A percentile compares a stretch with the other conserved stretches of the same genome.
These are phyloP conservation scores for Trifolium dubium DNA, from an alignment of 306 rosid genomes.

Conservation along the genomic window DNA sequence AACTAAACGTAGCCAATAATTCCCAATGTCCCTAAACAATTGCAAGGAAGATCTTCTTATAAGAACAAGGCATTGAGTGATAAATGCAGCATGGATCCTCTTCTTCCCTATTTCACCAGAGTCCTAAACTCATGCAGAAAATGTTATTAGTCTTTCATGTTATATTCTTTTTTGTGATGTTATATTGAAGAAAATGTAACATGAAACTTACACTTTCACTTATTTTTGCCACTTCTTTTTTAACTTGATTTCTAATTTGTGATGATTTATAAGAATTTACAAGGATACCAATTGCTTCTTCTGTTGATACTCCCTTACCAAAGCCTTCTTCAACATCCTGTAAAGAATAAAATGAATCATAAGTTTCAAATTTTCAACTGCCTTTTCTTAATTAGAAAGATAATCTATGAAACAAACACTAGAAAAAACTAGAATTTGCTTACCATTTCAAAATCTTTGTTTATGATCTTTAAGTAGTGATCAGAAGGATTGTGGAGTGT, in stretches of 20 bases:
- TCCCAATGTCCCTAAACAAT: constrained; percentile 65
- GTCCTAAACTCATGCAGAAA: constrained; percentile 34
- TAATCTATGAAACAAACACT: not conserved
- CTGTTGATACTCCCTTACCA: constrained; percentile 34
- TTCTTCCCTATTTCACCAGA: constrained; percentile 47
- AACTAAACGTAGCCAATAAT: constrained; percentile 70
- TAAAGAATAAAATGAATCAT: not conserved
- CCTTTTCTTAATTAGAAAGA: not conserved
- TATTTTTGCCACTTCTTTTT: constrained; percentile 46
- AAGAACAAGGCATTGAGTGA: constrained; percentile 63
- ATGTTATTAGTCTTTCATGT: constrained; percentile 31
- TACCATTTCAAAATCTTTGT: constrained; percentile 78
- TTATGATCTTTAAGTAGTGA: constrained; percentile 70
- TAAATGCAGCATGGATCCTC: constrained; percentile 58
- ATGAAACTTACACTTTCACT: constrained; percentile 49
- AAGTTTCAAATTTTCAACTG: constrained; percentile 5
- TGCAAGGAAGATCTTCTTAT: constrained; percentile 68
- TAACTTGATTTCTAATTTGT: constrained; percentile 44
- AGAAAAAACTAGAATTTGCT: not conserved
- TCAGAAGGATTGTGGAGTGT: constrained; percentile 69
- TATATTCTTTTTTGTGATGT: not conserved
- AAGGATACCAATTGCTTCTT: constrained; percentile 56
- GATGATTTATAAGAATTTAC: constrained; percentile 49
- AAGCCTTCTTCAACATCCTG: constrained; percentile 56
- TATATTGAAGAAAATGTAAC: constrained; percentile 2